Base-by-base conservation (phyloP, 257 asterid species). In the Solanum tacnaense region DNA sequence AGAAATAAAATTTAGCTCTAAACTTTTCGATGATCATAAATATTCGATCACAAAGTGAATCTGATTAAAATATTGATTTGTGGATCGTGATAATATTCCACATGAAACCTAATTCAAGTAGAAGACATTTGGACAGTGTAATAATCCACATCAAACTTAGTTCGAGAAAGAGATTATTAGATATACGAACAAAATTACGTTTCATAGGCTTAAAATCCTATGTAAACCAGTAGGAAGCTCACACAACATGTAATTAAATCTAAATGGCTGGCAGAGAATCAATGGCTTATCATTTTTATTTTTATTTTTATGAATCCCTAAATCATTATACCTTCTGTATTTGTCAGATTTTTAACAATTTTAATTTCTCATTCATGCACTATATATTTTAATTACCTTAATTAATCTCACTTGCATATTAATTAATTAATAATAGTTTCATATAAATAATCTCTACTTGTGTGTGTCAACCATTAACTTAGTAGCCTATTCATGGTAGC, bases 251-350 rank as follows among this genome's bases (percentile, higher is more conserved):
- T 86, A 20, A 49, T 72, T 41, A 65, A 65, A 86, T 56, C 71
- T 86, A 81, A 74, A 44, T 52, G 23, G 35, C 44, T 62, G 87
- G 49, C 29, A 27, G 13, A 74, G 38, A 73, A 41, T 39, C 72
- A 86, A 20, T 56, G 35, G 49, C 49, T 35, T 13, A 86, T 41
- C 60, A 76, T 72, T 49, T 35, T 4, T 6, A 6, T 82, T 34
- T 7, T 58, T 44, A 1, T 46, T 81, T 88, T 46, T 2, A 75
- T 84, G 72, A 85, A 91, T 86, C 91, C 90, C 91, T 72, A 87
- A 82, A 86, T 89, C 87, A 67, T 84, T 39, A 35, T 89, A 70
- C 89, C 74, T 38, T 32, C 90, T 86, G 92, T 71, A 90, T 21
- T 49, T 89, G 90, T 87, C 93, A 88, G 87, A 35, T 41, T 71